Conservation (phyloP, 2,329 filamentous ascomycete species). For the Hypoxylon sp. region DNA sequence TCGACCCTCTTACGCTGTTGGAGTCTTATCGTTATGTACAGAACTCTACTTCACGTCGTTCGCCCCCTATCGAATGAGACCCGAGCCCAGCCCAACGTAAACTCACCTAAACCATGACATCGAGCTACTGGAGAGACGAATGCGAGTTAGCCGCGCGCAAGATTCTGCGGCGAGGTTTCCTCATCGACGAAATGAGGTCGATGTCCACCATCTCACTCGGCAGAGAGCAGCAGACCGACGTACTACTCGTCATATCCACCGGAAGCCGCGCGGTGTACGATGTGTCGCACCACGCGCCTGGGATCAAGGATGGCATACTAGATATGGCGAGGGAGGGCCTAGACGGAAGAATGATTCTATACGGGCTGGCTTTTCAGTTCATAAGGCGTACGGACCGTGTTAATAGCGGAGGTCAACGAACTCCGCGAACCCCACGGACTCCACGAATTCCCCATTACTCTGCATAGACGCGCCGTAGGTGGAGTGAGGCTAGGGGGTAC, state of each 20-base stretch:
- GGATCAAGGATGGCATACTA: constrained; percentile 34
- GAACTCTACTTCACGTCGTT: background rate
- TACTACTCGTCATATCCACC: constrained; percentile 30
- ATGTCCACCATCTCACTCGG: constrained; percentile 29
- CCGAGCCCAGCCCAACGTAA: background rate
- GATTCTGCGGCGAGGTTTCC: constrained; percentile 32
- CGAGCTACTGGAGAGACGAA: constrained; percentile 10
- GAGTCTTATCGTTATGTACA: background rate
- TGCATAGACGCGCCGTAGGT: background rate
- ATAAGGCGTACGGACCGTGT: background rate
- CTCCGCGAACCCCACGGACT: background rate
- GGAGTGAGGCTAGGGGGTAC: background rate
- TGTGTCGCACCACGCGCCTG: constrained; percentile 12
- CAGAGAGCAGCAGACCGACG: constrained; percentile 9
- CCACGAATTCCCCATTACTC: background rate
- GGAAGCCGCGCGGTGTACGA: constrained; percentile 15
- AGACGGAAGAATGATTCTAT: constrained; percentile 41
- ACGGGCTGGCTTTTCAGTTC: constrained; percentile 40
- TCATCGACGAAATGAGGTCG: constrained; percentile 14
- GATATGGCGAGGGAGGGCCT: constrained; percentile 36
- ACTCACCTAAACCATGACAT: too few species aligned
- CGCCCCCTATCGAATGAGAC: background rate
- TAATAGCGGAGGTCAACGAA: background rate
- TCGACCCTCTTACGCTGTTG: background rate
- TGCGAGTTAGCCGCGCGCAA: constrained; percentile 28